These are phyloP conservation scores for Centella asiatica DNA, from an alignment of 129 eudicot species.

Conservation along the genomic window DNA sequence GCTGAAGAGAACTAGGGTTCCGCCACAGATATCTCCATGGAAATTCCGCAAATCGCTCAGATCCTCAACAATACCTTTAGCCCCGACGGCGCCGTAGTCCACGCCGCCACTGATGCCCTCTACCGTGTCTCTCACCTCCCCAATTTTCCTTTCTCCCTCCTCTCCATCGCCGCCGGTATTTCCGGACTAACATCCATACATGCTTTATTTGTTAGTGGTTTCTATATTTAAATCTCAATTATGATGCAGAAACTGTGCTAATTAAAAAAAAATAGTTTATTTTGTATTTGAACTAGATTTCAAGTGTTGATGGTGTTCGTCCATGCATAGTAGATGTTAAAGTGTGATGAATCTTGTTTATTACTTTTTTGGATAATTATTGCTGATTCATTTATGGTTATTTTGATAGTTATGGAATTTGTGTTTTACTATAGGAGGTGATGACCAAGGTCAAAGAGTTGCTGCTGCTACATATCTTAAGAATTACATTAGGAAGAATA, in stretches of 20 bases:
- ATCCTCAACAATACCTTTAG: slow-evolving; percentile 53
- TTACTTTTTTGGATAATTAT: neutral
- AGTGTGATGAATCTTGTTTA: neutral
- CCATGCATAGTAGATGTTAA: neutral
- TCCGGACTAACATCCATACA: neutral
- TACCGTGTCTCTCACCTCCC: slow-evolving; percentile 38
- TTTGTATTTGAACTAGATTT: neutral
- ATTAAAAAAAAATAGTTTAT: neutral
- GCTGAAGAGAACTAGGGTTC: slow-evolving; percentile 34
- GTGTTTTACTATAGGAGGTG: slow-evolving; percentile 33
- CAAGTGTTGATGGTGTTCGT: neutral
- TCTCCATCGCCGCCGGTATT: slow-evolving; percentile 52
- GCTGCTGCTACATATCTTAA: slow-evolving; percentile 85
- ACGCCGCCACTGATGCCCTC: slow-evolving; percentile 53
- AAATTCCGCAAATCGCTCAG: slow-evolving; percentile 28
- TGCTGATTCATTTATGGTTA: neutral
- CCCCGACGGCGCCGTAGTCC: slow-evolving; percentile 44
- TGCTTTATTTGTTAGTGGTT: neutral
- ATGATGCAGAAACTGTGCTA: neutral
- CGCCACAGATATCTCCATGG: slow-evolving; percentile 24
- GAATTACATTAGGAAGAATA: slow-evolving; percentile 50
- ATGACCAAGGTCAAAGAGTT: slow-evolving; percentile 44
- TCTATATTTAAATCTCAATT: neutral
- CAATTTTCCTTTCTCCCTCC: slow-evolving; percentile 41
- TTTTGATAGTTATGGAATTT: slow-evolving; percentile 3